phyloP scores from a whole-genome alignment of 2,329 filamentous ascomycete genomes.

The Mycosphaerella arachidis region DNA sequence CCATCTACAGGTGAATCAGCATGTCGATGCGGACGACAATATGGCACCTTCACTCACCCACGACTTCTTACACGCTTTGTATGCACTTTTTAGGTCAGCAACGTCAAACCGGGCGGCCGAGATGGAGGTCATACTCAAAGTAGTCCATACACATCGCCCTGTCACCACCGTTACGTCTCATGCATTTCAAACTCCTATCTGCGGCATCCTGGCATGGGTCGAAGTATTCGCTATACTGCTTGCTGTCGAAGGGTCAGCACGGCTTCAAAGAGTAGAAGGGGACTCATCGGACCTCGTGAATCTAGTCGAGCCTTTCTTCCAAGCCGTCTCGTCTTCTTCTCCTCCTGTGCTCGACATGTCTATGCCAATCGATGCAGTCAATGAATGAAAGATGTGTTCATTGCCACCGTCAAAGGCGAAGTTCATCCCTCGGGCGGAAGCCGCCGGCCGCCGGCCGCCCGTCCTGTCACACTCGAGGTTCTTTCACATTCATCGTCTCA shows the following conservation, averaged over 20 bases:
- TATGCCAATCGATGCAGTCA: background rate
- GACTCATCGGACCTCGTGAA: slow-evolving; percentile 38
- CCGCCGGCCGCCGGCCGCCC: background rate
- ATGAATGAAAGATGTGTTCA: background rate
- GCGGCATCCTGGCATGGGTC: slow-evolving; percentile 96
- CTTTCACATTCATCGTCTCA: background rate
- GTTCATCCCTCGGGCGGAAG: background rate
- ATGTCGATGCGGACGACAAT: background rate
- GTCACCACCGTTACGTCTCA: slow-evolving; percentile 84
- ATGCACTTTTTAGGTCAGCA: slow-evolving; percentile 58
- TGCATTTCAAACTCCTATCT: slow-evolving; percentile 74
- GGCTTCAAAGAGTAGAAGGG: background rate
- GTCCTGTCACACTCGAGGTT: too few species aligned
- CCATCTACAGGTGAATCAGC: slow-evolving; percentile 32
- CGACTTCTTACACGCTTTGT: slow-evolving; percentile 89
- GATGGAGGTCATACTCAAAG: slow-evolving; percentile 67
- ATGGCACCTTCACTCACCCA: slow-evolving; percentile 63
- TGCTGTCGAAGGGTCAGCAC: slow-evolving; percentile 51
- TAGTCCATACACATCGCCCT: slow-evolving; percentile 88
- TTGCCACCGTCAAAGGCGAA: background rate
- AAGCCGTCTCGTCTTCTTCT: slow-evolving; percentile 25
- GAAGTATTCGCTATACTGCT: slow-evolving; percentile 82
- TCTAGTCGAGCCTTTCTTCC: slow-evolving; percentile 35
- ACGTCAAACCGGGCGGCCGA: background rate
- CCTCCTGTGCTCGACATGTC: background rate